Evolutionary conservation across 805 yeast species (phyloP).

Genomic region (Saccharomycopsis selenospora): DNA sequence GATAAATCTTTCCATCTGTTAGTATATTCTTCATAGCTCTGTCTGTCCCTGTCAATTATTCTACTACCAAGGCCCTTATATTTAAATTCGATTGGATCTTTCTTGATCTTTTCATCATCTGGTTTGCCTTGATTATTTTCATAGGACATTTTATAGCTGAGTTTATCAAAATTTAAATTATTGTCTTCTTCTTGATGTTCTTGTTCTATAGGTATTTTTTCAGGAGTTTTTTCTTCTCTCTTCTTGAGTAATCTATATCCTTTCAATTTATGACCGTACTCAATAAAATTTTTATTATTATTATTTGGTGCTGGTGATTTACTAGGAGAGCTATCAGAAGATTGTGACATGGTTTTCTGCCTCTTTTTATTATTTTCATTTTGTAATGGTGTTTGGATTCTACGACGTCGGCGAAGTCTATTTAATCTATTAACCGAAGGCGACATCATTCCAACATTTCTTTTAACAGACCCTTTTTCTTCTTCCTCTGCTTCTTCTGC

Average conservation of each 20-base stretch:
- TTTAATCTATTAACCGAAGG: neutral
- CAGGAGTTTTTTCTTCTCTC: neutral
- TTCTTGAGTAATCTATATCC: conserved; percentile 40
- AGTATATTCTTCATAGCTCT: conserved; percentile 23
- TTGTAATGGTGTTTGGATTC: too few relatives aligned
- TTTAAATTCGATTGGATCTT: conserved; percentile 3
- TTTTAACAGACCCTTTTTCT: too few relatives aligned
- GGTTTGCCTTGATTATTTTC: conserved; percentile 15
- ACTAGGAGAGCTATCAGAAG: too few relatives aligned
- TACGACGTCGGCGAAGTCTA: neutral
- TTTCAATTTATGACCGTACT: conserved; percentile 33
- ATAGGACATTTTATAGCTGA: conserved; percentile 2
- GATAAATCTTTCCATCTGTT: conserved; percentile 25
- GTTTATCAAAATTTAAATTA: neutral
- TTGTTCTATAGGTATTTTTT: conserved; percentile 13
- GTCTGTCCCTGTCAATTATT: conserved; percentile 22
- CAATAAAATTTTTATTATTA: conserved; percentile 18
- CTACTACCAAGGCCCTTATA: conserved; percentile 20
- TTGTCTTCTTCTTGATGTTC: conserved; percentile 16
- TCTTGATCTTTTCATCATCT: conserved; percentile 3
- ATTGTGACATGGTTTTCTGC: too few relatives aligned
- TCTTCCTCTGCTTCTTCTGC: too few relatives aligned
- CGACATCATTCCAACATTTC: neutral
- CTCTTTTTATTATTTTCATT: too few relatives aligned
- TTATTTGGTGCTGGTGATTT: neutral